Conservation (phyloP, 1,284 basidiomycete species). For the Lignosus rhinocerotis region DNA sequence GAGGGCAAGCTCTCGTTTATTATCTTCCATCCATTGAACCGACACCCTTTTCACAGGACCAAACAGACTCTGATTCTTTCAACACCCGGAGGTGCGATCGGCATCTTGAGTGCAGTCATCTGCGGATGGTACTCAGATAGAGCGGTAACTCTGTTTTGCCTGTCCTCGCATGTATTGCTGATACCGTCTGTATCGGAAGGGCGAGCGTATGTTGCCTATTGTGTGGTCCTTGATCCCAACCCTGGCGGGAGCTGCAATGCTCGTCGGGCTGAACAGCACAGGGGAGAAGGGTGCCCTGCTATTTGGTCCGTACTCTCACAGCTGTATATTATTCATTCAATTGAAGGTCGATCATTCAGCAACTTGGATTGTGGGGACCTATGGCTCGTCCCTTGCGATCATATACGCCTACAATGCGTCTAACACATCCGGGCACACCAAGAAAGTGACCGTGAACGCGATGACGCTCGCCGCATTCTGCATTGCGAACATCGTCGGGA, state of each 20-base stretch:
- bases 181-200: conserved; percentile 33
- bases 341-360: conserved; percentile 36
- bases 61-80: conserved; percentile 64
- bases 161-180: background rate
- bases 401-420: conserved; percentile 70
- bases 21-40: background rate
- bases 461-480: conserved; percentile 60
- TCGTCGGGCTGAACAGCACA: conserved; percentile 56
- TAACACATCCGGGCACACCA: conserved; percentile 67
- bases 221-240: conserved; percentile 62
- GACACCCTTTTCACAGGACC: conserved; percentile 38
- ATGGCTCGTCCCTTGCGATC: conserved; percentile 59
- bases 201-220: conserved; percentile 65
- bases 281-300: conserved; percentile 54
- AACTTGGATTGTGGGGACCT: conserved; percentile 58
- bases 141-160: conserved; percentile 39
- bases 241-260: conserved; percentile 54
- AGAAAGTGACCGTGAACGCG: conserved; percentile 64
- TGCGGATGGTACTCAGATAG: conserved; percentile 69
- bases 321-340: background rate
- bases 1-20: conserved; percentile 20
- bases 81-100: conserved; percentile 59
- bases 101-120: conserved; percentile 46
- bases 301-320: conserved; percentile 43
- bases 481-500: conserved; percentile 60